phyloP scores from a whole-genome alignment of 495 filamentous ascomycete species.

The Penicillium soppii region DNA sequence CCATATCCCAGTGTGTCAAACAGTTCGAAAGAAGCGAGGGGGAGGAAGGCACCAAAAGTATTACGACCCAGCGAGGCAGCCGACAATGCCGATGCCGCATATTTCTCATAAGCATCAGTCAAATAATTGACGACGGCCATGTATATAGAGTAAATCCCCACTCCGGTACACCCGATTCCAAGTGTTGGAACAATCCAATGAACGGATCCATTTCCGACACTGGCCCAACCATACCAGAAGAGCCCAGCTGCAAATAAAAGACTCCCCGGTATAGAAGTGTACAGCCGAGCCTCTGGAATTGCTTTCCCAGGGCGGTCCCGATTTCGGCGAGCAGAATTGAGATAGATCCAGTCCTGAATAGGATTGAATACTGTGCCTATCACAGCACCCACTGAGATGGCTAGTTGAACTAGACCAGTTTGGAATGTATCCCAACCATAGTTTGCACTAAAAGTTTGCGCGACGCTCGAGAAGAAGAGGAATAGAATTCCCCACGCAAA shows the following conservation, averaged over 20 bases:
- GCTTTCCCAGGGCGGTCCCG: slow-evolving; percentile 25
- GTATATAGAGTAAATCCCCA: slow-evolving; percentile 47
- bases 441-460: slow-evolving; percentile 36
- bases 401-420: slow-evolving; percentile 40
- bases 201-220: slow-evolving; percentile 16
- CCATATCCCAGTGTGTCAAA: slow-evolving; percentile 43
- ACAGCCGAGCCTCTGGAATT: slow-evolving; percentile 43
- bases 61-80: slow-evolving; percentile 37
- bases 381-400: slow-evolving; percentile 41
- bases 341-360: slow-evolving; percentile 42
- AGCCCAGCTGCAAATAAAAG: slow-evolving; percentile 40
- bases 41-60: slow-evolving; percentile 35
- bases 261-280: slow-evolving; percentile 38
- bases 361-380: slow-evolving; percentile 46
- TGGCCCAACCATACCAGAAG: slow-evolving; percentile 46
- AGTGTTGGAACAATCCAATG: slow-evolving; percentile 45
- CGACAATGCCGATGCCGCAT: slow-evolving; percentile 35
- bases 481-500: slow-evolving; percentile 55
- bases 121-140: slow-evolving; percentile 50
- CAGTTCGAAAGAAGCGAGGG: slow-evolving; percentile 37
- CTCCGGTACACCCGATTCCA: slow-evolving; percentile 32
- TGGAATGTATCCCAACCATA: slow-evolving; percentile 36
- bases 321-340: slow-evolving; percentile 27
- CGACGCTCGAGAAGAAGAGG: slow-evolving; percentile 44
- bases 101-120: slow-evolving; percentile 46